Evolutionary conservation across 1,284 basidiomycete species (phyloP).

Genomic region (Sporisorium graminicola): DNA sequence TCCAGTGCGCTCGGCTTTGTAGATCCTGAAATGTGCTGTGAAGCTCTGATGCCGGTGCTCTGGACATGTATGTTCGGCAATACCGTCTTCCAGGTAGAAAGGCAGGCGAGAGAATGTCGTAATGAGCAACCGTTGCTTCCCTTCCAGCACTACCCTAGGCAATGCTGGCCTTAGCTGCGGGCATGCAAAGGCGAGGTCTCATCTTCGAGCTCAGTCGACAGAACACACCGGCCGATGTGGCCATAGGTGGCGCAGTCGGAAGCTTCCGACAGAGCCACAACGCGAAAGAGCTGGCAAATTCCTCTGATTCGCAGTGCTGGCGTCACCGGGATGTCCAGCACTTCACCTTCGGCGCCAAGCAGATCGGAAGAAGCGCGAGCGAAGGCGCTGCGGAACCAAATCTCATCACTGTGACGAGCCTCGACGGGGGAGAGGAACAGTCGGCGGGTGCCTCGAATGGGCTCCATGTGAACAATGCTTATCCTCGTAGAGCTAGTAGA

Average conservation of each 20-base stretch:
- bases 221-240: neutral
- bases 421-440: neutral
- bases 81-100: neutral
- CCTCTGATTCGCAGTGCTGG: neutral
- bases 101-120: neutral
- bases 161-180: too few relatives aligned
- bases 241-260: neutral
- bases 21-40: too few relatives aligned
- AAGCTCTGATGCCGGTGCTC: neutral
- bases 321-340: neutral
- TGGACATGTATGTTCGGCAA: neutral
- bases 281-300: neutral
- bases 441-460: neutral
- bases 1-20: neutral
- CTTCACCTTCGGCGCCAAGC: neutral
- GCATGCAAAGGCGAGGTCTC: too few relatives aligned
- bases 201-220: too few relatives aligned
- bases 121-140: too few relatives aligned
- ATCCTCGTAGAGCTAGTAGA: neutral
- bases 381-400: neutral
- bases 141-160: too few relatives aligned
- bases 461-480: neutral
- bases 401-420: neutral
- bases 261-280: neutral
- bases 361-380: neutral